Base-by-base conservation (phyloP, 2,329 filamentous ascomycete genomes). In the Phyllosticta citriasiana region DNA sequence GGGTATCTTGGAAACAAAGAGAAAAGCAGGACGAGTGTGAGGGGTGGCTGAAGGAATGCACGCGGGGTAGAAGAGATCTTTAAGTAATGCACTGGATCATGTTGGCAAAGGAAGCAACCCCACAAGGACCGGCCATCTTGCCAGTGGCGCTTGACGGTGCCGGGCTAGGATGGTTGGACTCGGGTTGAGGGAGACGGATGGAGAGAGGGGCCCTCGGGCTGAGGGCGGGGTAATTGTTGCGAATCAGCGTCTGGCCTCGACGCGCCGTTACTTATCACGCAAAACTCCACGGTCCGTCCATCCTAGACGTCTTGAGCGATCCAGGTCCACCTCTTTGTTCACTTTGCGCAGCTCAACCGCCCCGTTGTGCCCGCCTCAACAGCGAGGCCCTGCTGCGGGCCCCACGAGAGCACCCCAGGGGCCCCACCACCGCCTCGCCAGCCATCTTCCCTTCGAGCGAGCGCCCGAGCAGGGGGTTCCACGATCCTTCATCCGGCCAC, bases 371-470 rank as follows among this genome's bases (percentile, higher is more conserved):
- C 12, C 40, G 33, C 40, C 40, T 47, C 16, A n/a, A 47, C 40
- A 47, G 40, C 40, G 40, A 47, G 40, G 14, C 14, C 40, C 40
- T 47, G 40, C 14, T 19, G 2, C 27, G 33, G 54, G 59, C 54
- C 59, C 54, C 53, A 40, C 19, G 50, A 27, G 40, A 27, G 50
- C 54, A 53, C 59, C 55, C 55, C 54, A 40, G 47, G 27, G 40
- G 55, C 55, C 25, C 47, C 54, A 53, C 47, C 40, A 1, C 30
- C 12, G 6, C 47, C 22, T 47, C 40, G 14, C 14, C 40, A 47
- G 53, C 72, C 71, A 71, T 70, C 67, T 69, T 70, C 71, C 71
- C 64, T 72, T 73, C 64, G 68, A 72, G 71, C 72, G 72, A 74
- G 65, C 62, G 62, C 61, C 63, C 59, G 65, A 7, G 30, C 33